Conservation (phyloP, 2,329 filamentous ascomycete genomes). For the Myrmaecium sp. region DNA sequence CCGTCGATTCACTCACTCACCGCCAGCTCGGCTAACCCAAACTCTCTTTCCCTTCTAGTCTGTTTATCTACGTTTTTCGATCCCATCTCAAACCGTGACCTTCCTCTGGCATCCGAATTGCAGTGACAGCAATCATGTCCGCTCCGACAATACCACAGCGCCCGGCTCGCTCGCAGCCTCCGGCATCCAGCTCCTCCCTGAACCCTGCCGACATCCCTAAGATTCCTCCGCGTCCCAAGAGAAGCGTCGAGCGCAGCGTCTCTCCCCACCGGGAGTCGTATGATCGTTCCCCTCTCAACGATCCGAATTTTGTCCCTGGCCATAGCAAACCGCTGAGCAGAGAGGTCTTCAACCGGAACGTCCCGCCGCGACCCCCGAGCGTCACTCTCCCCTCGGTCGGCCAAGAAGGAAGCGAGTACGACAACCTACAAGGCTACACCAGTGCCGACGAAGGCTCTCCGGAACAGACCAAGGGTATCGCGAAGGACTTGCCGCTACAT, state of each 20-base stretch:
- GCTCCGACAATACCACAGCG: conserved; percentile 45
- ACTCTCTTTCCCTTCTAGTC: conserved; percentile 6
- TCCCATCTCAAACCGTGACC: conserved; percentile 3
- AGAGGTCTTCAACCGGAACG: conserved; percentile 24
- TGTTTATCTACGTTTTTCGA: conserved; percentile 5
- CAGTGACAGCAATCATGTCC: conserved; percentile 33
- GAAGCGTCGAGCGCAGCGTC: conserved; percentile 52
- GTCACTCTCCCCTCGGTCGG: conserved; percentile 73
- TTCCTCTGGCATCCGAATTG: too few species aligned
- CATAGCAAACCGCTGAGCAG: conserved; percentile 12
- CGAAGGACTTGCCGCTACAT: conserved; percentile 68
- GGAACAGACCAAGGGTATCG: conserved; percentile 61
- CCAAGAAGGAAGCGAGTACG: conserved; percentile 82
- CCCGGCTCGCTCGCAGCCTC: conserved; percentile 35
- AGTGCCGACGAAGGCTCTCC: conserved; percentile 28
- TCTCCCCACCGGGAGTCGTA: conserved; percentile 67
- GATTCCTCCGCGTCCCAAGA: conserved; percentile 63
- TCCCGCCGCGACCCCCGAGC: conserved; percentile 49
- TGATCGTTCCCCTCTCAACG: conserved; percentile 73
- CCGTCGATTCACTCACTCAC: too few species aligned
- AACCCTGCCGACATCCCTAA: conserved; percentile 43
- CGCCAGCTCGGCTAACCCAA: too few species aligned
- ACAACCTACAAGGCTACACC: conserved; percentile 36
- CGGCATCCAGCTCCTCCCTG: conserved; percentile 19
- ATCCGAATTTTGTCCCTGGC: conserved; percentile 36